Evolutionary conservation across 352 stramenopile species (phyloP).

Genomic region (Globisporangium radiosum): DNA sequence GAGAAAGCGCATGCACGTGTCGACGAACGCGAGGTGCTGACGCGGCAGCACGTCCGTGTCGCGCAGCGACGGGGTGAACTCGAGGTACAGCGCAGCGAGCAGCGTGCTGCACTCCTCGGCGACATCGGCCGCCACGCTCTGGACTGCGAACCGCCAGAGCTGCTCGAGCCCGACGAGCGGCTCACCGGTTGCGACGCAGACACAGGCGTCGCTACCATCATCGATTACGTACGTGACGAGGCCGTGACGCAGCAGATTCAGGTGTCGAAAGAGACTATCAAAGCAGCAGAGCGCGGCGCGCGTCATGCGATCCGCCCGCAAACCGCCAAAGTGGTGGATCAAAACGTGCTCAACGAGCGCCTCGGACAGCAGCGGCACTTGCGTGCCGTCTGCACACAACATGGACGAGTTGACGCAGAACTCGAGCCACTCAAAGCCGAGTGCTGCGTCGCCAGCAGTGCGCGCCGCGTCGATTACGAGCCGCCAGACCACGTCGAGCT

Average conservation of each 20-base stretch:
- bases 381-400: background rate
- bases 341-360: constrained; percentile 27
- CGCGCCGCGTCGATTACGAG: constrained; percentile 29
- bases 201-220: no score
- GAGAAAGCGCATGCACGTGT: constrained; percentile 51
- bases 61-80: constrained; percentile 32
- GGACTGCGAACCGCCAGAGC: constrained; percentile 57
- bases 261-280: constrained; percentile 50
- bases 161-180: constrained; percentile 37
- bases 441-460: constrained; percentile 35
- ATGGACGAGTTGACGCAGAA: constrained; percentile 42
- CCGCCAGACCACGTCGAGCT: constrained; percentile 40
- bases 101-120: constrained; percentile 60
- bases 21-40: constrained; percentile 43
- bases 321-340: constrained; percentile 31
- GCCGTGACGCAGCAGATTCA: constrained; percentile 41
- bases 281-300: constrained; percentile 55
- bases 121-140: constrained; percentile 28
- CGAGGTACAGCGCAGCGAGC: constrained; percentile 49
- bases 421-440: constrained; percentile 76
- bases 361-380: constrained; percentile 17
- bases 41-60: constrained; percentile 18
- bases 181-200: constrained; percentile 25
- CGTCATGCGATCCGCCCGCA: constrained; percentile 29
- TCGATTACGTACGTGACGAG: constrained; percentile 8